These are phyloP conservation scores for Aristolochia californica DNA, from an alignment of 164 flowering plant species.

Conservation along the genomic window DNA sequence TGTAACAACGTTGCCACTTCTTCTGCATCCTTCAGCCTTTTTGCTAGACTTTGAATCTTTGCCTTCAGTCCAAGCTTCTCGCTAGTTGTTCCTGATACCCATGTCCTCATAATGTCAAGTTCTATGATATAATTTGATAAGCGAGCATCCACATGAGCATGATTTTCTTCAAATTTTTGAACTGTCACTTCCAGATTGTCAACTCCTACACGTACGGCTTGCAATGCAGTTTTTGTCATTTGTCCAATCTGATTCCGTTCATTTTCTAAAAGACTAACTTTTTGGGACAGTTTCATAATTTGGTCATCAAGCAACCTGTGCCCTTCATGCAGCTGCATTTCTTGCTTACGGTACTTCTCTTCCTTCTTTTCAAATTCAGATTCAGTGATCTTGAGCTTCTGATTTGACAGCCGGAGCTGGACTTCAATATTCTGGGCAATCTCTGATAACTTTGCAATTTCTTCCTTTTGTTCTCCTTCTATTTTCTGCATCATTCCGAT, in stretches of 20 bases:
- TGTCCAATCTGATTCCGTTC: conserved; percentile 18
- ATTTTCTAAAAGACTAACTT: conserved; percentile 7
- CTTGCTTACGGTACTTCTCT: conserved; percentile 20
- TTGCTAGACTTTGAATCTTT: conserved; percentile 10
- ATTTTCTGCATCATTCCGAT: conserved; percentile 7
- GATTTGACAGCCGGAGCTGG: conserved; percentile 31
- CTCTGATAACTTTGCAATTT: conserved; percentile 10
- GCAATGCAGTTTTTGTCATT: conserved; percentile 10
- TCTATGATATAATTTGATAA: conserved; percentile 20
- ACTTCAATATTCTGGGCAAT: conserved; percentile 26
- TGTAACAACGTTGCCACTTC: conserved; percentile 14
- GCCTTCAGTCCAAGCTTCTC: conserved; percentile 16
- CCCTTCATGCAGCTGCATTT: conserved; percentile 25
- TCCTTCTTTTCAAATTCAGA: conserved; percentile 46
- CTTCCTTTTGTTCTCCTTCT: conserved; percentile 18
- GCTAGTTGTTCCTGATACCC: conserved; percentile 12
- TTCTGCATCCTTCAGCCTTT: conserved; percentile 22
- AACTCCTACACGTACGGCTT: conserved; percentile 5
- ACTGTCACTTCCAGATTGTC: conserved; percentile 11
- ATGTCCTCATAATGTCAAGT: conserved; percentile 16
- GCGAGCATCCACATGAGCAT: conserved; percentile 10
- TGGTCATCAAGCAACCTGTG: conserved; percentile 18
- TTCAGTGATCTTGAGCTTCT: conserved; percentile 50
- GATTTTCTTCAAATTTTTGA: conserved; percentile 12
- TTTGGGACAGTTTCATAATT: conserved; percentile 4